These are phyloP conservation scores for Linum lewisii DNA, from an alignment of 345 rosid genomes.

Conservation along the genomic window DNA sequence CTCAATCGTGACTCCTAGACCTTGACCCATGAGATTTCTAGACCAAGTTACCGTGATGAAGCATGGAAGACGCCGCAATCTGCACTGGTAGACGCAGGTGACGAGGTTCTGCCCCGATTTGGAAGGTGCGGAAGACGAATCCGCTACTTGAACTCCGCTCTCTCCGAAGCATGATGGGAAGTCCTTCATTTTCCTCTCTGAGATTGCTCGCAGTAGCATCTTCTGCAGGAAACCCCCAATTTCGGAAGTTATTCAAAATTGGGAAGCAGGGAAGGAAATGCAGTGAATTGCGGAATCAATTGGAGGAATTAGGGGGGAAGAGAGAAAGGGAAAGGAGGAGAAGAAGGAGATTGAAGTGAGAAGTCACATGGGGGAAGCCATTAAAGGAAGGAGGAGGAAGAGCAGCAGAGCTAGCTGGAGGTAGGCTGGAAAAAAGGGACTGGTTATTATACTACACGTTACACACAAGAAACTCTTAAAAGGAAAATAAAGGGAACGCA, in stretches of 20 bases:
- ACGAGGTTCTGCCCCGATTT: slow-evolving; percentile 56
- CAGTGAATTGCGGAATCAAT: too few relatives aligned
- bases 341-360: not conserved
- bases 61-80: slow-evolving; percentile 35
- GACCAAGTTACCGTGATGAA: slow-evolving; percentile 78
- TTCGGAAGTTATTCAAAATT: not conserved
- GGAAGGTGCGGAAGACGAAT: slow-evolving; percentile 39
- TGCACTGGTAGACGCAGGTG: slow-evolving; percentile 65
- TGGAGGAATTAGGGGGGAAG: too few relatives aligned
- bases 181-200: slow-evolving; percentile 50
- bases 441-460: slow-evolving; percentile 15
- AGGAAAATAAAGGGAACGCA: slow-evolving; percentile 5
- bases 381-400: not conserved
- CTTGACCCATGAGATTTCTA: slow-evolving; percentile 79
- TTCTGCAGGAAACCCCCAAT: not conserved
- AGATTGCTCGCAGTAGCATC: slow-evolving; percentile 3
- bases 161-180: slow-evolving; percentile 97
- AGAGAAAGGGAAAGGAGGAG: not conserved
- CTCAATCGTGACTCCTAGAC: slow-evolving; percentile 58
- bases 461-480: too few relatives aligned
- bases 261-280: slow-evolving; percentile 6
- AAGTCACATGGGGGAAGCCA: slow-evolving; percentile 1
- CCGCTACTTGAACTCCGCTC: slow-evolving; percentile 89
- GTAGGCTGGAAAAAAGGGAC: slow-evolving; percentile 28
- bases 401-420: slow-evolving; percentile 16